Evolutionary conservation across 2,329 filamentous ascomycete species (phyloP), one percentile per base, ranked within the genome.

Genomic region (Trematosphaeria pertusa): DNA sequence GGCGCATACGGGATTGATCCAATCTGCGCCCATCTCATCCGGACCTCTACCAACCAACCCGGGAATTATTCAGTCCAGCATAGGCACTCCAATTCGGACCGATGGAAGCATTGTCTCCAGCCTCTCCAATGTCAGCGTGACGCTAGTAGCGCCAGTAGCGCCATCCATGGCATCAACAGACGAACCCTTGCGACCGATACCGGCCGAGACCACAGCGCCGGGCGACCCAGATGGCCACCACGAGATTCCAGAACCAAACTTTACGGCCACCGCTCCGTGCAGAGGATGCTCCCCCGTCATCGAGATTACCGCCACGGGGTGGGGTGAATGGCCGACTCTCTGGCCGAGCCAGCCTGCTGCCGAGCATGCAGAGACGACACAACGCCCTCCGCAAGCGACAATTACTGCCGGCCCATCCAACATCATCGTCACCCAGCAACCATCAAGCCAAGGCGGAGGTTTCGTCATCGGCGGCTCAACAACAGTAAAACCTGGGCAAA

Each of bases 211-310:
- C 30, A 64, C 56, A 21, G 49, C 56, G 9, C 43, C 54, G 5
- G 64, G 63, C 14, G 56, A 65, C 18, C 64, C 64, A 1, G 50
- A 65, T 32, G 65, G 64, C 8, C 64, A 67, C 37, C 59, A 67
- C 46, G 65, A 69, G 30, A 62, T 67, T 18, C 53, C 59, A 5
- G 65, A 67, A 44, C 65, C 62, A 21, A 56, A 64, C 21, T 62
- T 67, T 33, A 62, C 50, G 31, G 51, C 46, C 18, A 69, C 65
- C 7, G 50, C 49, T 17, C 47, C 56, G 1, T 69, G 66, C 38
- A 46, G 47, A 46, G 58, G 59, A 43, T 69, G 64, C 37, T 61
- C 60, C 18, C 63, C 64, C 2, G 47, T 64, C n/a, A 46, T 65
- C 26, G 56, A 65, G 38, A 56, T 68, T 7, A 47, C 59, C 3